Evolutionary conservation across 2,329 filamentous ascomycete genomes (phyloP).

Genomic region (Parastagonospora nodorum): DNA sequence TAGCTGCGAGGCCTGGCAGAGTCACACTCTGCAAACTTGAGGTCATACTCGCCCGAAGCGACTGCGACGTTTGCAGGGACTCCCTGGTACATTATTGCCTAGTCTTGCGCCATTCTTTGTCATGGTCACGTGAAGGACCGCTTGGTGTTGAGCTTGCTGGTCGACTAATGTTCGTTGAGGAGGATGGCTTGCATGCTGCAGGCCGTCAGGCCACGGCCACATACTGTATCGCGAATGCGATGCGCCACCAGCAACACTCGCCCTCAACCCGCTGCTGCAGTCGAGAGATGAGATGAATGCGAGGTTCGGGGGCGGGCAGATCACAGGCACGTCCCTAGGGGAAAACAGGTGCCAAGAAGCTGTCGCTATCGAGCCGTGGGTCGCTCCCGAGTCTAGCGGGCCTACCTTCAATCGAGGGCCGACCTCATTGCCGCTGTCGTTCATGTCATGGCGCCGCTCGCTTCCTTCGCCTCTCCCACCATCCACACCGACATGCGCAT

Average conservation of each 20-base stretch:
- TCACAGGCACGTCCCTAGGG: slow-evolving; percentile 12
- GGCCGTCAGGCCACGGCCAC: not conserved
- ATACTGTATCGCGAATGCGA: not conserved
- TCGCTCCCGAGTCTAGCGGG: slow-evolving; percentile 23
- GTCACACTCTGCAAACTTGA: slow-evolving; percentile 12
- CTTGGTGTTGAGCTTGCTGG: slow-evolving; percentile 3
- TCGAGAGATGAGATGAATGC: slow-evolving; percentile 33
- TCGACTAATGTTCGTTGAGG: slow-evolving; percentile 6
- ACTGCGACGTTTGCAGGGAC: slow-evolving; percentile 15
- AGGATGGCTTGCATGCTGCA: slow-evolving; percentile 8
- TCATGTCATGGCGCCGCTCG: slow-evolving; percentile 9
- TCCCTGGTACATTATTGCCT: slow-evolving; percentile 8
- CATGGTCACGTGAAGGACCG: slow-evolving; percentile 15
- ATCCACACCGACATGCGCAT: too few relatives aligned
- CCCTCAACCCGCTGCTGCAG: slow-evolving; percentile 27
- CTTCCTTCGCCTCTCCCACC: slow-evolving; percentile 10
- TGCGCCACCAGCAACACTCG: slow-evolving; percentile 16
- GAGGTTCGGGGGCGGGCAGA: slow-evolving; percentile 34
- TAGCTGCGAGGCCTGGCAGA: slow-evolving; percentile 11
- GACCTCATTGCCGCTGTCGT: slow-evolving; percentile 12
- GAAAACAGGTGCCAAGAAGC: slow-evolving; percentile 21
- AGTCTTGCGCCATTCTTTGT: slow-evolving; percentile 6
- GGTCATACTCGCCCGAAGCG: slow-evolving; percentile 15
- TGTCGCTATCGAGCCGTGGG: slow-evolving; percentile 21
- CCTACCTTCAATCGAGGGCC: not conserved